These are phyloP conservation scores for Boeremia exigua DNA, from an alignment of 2,329 filamentous ascomycete genomes.

Conservation along the genomic window DNA sequence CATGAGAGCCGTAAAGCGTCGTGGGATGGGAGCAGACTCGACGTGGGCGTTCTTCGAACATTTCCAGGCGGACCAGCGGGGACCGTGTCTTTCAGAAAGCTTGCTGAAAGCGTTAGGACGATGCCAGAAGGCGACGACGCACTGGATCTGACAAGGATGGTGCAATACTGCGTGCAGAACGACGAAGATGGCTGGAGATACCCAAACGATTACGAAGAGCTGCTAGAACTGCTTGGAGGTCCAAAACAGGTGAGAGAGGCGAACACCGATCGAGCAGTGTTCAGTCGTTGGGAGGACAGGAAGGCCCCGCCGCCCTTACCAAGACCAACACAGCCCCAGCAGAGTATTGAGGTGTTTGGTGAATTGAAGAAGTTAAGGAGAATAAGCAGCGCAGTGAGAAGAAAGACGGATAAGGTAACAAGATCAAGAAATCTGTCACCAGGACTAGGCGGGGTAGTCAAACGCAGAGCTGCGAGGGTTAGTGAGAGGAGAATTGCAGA, in stretches of 20 bases:
- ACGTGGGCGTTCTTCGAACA: neutral
- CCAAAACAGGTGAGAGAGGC: conserved; percentile 3
- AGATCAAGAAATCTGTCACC: neutral
- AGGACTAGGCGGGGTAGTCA: neutral
- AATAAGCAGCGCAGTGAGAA: neutral
- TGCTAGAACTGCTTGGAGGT: conserved; percentile 20
- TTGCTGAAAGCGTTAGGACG: conserved; percentile 22
- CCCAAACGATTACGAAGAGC: conserved; percentile 25
- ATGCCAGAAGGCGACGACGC: conserved; percentile 28
- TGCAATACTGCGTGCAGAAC: conserved; percentile 25
- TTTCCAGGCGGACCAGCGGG: neutral
- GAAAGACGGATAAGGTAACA: neutral
- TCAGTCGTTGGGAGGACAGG: conserved; percentile 14
- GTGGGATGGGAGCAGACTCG: conserved; percentile 21
- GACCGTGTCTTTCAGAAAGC: conserved; percentile 24
- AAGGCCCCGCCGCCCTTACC: conserved; percentile 5
- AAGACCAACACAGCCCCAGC: neutral
- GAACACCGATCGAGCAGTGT: conserved; percentile 20
- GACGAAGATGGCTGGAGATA: conserved; percentile 26
- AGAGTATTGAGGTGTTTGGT: neutral
- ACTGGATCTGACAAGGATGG: conserved; percentile 33
- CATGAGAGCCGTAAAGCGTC: neutral
- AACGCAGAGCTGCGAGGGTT: neutral
- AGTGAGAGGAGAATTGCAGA: neutral
- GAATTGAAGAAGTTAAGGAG: neutral